A percentile compares a stretch with the other conserved stretches of the same genome.
Evolutionary conservation across 2,329 filamentous ascomycete genomes (phyloP).

Genomic region (Xylariaceae sp.): DNA sequence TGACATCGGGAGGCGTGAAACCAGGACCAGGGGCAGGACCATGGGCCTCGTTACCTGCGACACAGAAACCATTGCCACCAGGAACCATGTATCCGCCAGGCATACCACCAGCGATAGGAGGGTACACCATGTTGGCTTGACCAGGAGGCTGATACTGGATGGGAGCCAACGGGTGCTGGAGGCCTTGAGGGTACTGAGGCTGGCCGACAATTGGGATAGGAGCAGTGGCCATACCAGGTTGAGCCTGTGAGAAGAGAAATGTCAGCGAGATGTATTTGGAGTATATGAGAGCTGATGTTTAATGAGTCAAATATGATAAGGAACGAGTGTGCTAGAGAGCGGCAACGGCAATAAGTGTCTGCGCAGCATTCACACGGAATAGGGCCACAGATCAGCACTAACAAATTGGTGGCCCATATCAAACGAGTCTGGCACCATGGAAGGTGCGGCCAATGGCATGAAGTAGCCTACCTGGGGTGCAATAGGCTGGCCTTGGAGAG

Average conservation of each 20-base stretch:
- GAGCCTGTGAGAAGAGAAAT: constrained; percentile 9
- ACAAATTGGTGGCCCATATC: no score
- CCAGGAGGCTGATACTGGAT: constrained; percentile 8
- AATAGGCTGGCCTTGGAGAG: no score
- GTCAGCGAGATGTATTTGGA: neutral
- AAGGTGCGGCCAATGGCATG: neutral
- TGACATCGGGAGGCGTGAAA: constrained; percentile 37
- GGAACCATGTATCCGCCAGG: neutral
- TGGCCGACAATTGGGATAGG: constrained; percentile 19
- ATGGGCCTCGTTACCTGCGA: constrained; percentile 9
- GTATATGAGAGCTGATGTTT: neutral
- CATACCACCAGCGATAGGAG: constrained; percentile 1
- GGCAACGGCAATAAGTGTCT: no score
- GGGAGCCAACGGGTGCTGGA: constrained; percentile 4
- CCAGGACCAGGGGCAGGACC: constrained; percentile 2
- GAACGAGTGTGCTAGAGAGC: no score
- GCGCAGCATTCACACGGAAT: no score
- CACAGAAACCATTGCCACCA: constrained; percentile 1
- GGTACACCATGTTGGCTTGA: neutral
- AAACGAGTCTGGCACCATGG: neutral
- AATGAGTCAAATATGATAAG: no score
- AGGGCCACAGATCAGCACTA: no score
- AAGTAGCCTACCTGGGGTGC: no score
- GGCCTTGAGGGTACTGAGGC: constrained; percentile 14
- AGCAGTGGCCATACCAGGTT: constrained; percentile 16